Evolutionary conservation across 345 rosid species (phyloP).

Genomic region (Sapria himalayana): DNA sequence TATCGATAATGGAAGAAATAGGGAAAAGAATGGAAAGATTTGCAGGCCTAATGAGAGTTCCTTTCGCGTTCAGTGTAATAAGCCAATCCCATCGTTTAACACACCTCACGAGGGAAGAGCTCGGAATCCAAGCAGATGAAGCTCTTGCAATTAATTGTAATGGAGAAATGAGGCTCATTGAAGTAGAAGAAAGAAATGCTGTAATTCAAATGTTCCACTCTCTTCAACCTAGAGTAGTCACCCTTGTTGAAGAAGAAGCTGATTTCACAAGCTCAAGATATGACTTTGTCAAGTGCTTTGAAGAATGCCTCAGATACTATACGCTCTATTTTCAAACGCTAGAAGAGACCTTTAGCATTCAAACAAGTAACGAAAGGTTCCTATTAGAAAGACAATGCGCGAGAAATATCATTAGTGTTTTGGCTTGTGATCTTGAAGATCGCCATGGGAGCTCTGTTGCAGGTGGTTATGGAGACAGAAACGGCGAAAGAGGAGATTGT

Average conservation of each 20-base stretch:
- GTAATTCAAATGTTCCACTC: conserved; percentile 25
- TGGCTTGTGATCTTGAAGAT: conserved; percentile 24
- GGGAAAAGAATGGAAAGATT: conserved; percentile 66
- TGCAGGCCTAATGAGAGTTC: conserved; percentile 67
- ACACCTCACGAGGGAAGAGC: conserved; percentile 27
- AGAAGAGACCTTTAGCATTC: conserved; percentile 40
- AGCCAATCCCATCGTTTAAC: conserved; percentile 18
- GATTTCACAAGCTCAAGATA: conserved; percentile 30
- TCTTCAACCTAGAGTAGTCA: conserved; percentile 27
- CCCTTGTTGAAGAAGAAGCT: conserved; percentile 62
- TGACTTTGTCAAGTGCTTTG: conserved; percentile 41
- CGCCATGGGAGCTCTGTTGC: too few relatives aligned
- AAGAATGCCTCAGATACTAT: conserved; percentile 49
- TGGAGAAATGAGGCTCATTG: conserved; percentile 30
- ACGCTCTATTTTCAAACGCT: conserved; percentile 50
- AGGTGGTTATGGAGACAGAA: too few relatives aligned
- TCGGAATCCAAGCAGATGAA: conserved; percentile 31
- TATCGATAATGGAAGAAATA: conserved; percentile 42
- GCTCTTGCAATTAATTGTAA: conserved; percentile 44
- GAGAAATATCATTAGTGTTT: conserved; percentile 49
- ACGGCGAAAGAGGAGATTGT: conserved; percentile 12
- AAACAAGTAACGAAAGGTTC: conserved; percentile 46
- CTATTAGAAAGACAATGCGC: conserved; percentile 54
- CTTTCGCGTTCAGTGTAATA: conserved; percentile 39
- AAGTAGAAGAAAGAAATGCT: conserved; percentile 18